Conservation (phyloP, 768 basidiomycete species). For the Ephemerocybe angulata region DNA sequence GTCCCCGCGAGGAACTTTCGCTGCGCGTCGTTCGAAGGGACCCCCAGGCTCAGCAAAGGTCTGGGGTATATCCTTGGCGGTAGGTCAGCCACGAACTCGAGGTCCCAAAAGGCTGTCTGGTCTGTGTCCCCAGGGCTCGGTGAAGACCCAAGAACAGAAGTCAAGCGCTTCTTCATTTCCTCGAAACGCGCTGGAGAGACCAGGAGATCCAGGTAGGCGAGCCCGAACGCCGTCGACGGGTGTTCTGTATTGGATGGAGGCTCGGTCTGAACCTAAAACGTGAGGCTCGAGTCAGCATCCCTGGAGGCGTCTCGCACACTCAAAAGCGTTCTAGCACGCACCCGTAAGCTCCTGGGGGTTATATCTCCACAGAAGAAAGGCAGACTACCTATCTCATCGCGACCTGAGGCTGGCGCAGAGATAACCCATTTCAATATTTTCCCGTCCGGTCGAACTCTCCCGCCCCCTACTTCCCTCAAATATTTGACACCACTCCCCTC, state of each 20-base stretch:
- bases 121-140: not conserved
- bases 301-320: too few species aligned
- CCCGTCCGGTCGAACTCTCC: slow-evolving; percentile 55
- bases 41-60: not conserved
- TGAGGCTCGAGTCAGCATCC: not conserved
- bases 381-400: slow-evolving; percentile 29
- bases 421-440: slow-evolving; percentile 57
- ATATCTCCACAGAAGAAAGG: slow-evolving; percentile 79
- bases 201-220: slow-evolving; percentile 49
- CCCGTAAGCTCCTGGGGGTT: slow-evolving; percentile 57
- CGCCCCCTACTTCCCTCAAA: slow-evolving; percentile 43
- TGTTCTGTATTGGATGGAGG: slow-evolving; percentile 48
- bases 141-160: slow-evolving; percentile 29
- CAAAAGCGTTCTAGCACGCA: slow-evolving; percentile 29
- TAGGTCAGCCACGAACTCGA: not conserved
- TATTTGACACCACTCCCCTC: slow-evolving; percentile 43
- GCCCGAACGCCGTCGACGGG: slow-evolving; percentile 44
- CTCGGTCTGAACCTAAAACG: slow-evolving; percentile 44
- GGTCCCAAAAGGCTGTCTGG: not conserved
- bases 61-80: not conserved
- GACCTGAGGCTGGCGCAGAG: slow-evolving; percentile 29
- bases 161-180: slow-evolving; percentile 35
- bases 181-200: slow-evolving; percentile 27
- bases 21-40: not conserved
- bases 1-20: not conserved